phyloP scores from a whole-genome alignment of 305 asterid genomes.

The Fraxinus greggii region DNA sequence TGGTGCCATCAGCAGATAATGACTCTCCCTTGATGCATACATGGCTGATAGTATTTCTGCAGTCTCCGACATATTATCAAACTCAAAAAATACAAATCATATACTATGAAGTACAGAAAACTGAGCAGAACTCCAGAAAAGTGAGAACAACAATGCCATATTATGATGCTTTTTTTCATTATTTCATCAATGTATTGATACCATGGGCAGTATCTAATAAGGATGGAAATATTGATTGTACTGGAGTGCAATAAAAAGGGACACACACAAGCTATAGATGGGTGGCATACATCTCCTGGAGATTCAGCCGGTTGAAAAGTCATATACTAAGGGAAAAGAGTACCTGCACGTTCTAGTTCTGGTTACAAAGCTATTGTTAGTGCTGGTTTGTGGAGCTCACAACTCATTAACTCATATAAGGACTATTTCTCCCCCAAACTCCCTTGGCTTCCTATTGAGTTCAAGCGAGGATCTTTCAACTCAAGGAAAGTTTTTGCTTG shows the following conservation, averaged over 20 bases:
- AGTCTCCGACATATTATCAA: neutral
- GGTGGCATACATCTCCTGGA: neutral
- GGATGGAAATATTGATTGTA: neutral
- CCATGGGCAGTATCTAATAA: neutral
- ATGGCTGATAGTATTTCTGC: neutral
- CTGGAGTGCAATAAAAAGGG: neutral
- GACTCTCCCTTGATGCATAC: neutral
- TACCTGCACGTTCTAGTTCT: neutral
- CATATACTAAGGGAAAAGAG: neutral
- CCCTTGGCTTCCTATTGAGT: neutral
- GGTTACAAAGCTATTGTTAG: neutral
- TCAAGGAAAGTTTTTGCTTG: neutral
- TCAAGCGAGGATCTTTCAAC: neutral
- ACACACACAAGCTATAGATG: neutral
- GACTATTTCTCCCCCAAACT: neutral
- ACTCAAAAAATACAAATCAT: neutral
- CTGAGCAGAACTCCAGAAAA: neutral
- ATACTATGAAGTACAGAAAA: neutral
- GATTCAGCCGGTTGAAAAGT: neutral
- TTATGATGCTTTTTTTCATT: neutral
- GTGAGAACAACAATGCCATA: neutral
- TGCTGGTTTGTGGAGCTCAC: neutral
- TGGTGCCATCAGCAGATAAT: neutral
- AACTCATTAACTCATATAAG: neutral
- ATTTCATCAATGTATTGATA: neutral